Conservation (phyloP, 768 basidiomycete genomes). For the Psilocybe azurescens region DNA sequence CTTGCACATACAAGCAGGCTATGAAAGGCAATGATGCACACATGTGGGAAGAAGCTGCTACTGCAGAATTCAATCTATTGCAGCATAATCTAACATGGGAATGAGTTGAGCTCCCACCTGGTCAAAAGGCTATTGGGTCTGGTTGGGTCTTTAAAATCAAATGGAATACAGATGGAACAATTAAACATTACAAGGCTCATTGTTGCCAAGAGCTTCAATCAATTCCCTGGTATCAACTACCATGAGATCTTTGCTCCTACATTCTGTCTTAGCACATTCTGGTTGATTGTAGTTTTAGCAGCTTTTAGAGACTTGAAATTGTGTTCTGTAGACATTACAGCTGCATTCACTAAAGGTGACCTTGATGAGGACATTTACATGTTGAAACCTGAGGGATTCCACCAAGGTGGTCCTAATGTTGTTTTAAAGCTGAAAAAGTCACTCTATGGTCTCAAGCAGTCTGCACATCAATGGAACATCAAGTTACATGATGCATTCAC, state of each 20-base stretch:
- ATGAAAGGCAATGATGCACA: too few relatives aligned
- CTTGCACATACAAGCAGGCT: background rate
- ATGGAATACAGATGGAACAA: conserved; percentile 15
- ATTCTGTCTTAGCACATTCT: background rate
- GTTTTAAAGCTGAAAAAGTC: conserved; percentile 29
- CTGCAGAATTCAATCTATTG: too few relatives aligned
- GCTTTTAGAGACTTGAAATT: conserved; percentile 4
- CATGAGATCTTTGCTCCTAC: conserved; percentile 17
- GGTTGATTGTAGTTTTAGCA: background rate
- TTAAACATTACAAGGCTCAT: conserved; percentile 17
- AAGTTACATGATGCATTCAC: background rate
- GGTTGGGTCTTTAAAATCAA: conserved; percentile 19
- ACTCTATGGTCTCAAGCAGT: conserved; percentile 48
- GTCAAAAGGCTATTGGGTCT: conserved; percentile 19
- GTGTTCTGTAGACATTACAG: conserved; percentile 3
- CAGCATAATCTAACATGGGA: background rate
- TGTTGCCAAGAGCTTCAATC: conserved; percentile 20
- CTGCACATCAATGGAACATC: conserved; percentile 32
- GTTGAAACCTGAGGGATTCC: conserved; percentile 4
- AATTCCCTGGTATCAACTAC: conserved; percentile 14
- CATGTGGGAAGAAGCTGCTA: too few relatives aligned
- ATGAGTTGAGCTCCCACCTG: background rate
- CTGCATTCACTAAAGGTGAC: conserved; percentile 8
- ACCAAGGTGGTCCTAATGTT: conserved; percentile 11
- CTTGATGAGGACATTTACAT: conserved; percentile 8